A percentile compares a stretch with the other conserved stretches of the same genome.
Conservation (phyloP, 106 monocot genomes). For the Apostasia ramifera region DNA sequence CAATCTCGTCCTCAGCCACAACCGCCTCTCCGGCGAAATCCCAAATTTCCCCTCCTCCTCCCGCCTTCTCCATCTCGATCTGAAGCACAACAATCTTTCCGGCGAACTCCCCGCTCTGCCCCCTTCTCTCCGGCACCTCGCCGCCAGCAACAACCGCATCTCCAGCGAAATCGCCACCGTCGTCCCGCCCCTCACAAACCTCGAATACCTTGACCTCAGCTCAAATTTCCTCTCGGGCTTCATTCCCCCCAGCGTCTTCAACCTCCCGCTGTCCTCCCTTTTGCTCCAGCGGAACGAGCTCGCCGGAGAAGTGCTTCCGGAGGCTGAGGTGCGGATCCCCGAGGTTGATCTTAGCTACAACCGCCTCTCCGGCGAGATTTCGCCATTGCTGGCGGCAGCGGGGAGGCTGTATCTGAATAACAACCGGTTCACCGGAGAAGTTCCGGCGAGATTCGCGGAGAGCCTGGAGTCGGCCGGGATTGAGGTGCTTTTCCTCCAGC, state of each 20-base stretch:
- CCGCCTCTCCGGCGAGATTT: slow-evolving; percentile 34
- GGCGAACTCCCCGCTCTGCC: slow-evolving; percentile 48
- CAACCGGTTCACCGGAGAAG: slow-evolving; percentile 61
- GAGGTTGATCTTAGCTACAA: slow-evolving; percentile 70
- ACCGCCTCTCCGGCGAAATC: slow-evolving; percentile 42
- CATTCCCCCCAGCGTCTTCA: slow-evolving; percentile 36
- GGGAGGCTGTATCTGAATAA: slow-evolving; percentile 59
- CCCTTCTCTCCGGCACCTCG: slow-evolving; percentile 39
- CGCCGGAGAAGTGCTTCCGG: slow-evolving; percentile 25
- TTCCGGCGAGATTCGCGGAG: slow-evolving; percentile 47
- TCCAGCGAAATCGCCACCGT: slow-evolving; percentile 31
- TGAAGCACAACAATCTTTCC: slow-evolving; percentile 56
- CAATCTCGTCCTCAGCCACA: slow-evolving; percentile 55
- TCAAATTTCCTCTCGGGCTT: slow-evolving; percentile 45
- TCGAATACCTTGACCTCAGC: slow-evolving; percentile 52
- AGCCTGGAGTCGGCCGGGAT: slow-evolving; percentile 36
- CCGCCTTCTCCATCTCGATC: slow-evolving; percentile 39
- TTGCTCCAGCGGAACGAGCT: slow-evolving; percentile 56
- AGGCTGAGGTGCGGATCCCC: slow-evolving; percentile 29
- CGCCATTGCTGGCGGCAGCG: slow-evolving; percentile 44
- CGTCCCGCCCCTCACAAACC: slow-evolving; percentile 27
- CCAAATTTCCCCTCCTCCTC: slow-evolving; percentile 32
- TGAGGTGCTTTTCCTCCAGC: slow-evolving; percentile 65
- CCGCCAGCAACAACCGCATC: slow-evolving; percentile 36
- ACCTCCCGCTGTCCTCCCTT: slow-evolving; percentile 25